Conservation (phyloP, 202 grass and related monocot species). For the Panicum hallii region DNA sequence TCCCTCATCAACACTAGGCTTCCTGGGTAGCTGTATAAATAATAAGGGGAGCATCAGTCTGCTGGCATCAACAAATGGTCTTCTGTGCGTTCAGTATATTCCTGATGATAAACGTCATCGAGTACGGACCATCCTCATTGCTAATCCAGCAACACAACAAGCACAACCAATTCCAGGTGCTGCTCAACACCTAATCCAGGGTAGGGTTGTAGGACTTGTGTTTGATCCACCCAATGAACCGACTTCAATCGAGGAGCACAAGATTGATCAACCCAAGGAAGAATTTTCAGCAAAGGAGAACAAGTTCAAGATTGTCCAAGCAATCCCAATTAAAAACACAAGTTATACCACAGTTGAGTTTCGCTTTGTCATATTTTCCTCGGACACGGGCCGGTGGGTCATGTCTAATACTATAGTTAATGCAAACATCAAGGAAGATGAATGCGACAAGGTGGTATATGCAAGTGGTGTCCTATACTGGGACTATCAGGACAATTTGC, state of each 20-base stretch:
- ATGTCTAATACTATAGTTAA: background rate
- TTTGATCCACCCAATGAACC: background rate
- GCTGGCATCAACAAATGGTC: conserved; percentile 4
- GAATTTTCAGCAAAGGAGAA: background rate
- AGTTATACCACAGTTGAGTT: background rate
- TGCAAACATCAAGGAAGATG: background rate
- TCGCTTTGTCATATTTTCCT: background rate
- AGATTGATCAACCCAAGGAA: too few relatives aligned
- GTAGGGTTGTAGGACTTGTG: background rate
- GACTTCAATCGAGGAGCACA: background rate
- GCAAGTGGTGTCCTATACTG: background rate
- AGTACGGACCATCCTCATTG: background rate
- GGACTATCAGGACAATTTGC: background rate
- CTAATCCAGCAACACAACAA: conserved; percentile 27
- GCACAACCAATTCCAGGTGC: background rate
- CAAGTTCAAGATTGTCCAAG: conserved; percentile 4
- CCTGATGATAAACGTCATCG: background rate
- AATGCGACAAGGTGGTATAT: background rate
- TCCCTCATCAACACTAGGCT: background rate
- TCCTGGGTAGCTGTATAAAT: background rate
- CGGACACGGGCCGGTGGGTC: background rate
- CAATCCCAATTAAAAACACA: background rate
- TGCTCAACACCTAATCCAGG: background rate
- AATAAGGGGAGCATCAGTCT: background rate
- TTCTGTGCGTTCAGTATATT: background rate